Percentiles rank a stretch among this genome's conserved stretches.
Conservation (phyloP, 2,329 filamentous ascomycete species). For the Paraphoma chrysanthemicola region DNA sequence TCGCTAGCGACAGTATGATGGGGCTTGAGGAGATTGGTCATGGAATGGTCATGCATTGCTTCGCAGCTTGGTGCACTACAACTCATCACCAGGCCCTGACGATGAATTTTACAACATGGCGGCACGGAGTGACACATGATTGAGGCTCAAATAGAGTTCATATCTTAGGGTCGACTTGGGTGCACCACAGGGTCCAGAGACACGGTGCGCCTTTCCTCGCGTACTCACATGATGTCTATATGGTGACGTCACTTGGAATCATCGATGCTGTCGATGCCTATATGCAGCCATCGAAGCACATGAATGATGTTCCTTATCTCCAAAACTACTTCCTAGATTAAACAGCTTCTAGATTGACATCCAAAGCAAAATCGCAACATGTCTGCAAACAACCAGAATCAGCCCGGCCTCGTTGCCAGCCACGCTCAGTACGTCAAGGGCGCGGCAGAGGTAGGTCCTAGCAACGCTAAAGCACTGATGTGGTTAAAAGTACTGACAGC, state of each 20-base stretch:
- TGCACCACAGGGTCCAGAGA: not conserved
- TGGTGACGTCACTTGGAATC: not conserved
- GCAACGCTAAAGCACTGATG: not conserved
- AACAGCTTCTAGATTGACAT: not conserved
- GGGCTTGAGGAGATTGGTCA: too few relatives aligned
- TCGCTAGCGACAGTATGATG: too few relatives aligned
- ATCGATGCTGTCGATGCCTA: not conserved
- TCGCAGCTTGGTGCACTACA: too few relatives aligned
- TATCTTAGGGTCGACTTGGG: too few relatives aligned
- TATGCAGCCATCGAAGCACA: too few relatives aligned
- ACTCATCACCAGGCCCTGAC: too few relatives aligned
- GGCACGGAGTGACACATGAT: too few relatives aligned
- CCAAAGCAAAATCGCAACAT: constrained; percentile 13
- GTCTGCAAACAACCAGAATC: constrained; percentile 39
- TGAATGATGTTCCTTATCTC: not conserved
- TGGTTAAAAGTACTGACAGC: not conserved
- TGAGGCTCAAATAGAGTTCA: too few relatives aligned
- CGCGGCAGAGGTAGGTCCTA: constrained; percentile 63
- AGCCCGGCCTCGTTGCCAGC: constrained; percentile 67
- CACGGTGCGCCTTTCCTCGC: not conserved
- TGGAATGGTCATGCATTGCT: too few relatives aligned
- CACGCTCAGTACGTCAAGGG: constrained; percentile 75
- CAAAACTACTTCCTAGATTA: not conserved
- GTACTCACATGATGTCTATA: not conserved
- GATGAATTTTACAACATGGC: too few relatives aligned